A percentile compares a stretch with the other conserved stretches of the same genome.
phyloP scores from a whole-genome alignment of 805 yeast genomes.

The Brettanomyces sp. region DNA sequence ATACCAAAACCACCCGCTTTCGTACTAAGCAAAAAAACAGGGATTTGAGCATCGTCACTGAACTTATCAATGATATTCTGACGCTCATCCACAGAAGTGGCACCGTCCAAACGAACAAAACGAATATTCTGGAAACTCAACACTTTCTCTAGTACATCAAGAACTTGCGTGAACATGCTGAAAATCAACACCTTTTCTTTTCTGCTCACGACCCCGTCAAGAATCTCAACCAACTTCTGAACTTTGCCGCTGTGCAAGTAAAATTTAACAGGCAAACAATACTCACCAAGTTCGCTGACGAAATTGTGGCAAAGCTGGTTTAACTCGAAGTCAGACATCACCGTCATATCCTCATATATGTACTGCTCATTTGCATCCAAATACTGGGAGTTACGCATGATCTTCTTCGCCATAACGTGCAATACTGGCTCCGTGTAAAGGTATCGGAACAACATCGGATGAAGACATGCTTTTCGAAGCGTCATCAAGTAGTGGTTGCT shows the following conservation, averaged over 20 bases:
- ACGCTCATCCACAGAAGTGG: conserved; percentile 84
- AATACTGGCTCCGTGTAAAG: conserved; percentile 48
- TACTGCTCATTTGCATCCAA: conserved; percentile 62
- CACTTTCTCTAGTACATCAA: conserved; percentile 78
- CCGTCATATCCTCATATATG: conserved; percentile 89
- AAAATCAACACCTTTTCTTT: conserved; percentile 71
- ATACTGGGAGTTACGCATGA: conserved; percentile 76
- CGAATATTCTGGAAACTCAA: conserved; percentile 54
- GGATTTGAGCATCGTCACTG: conserved; percentile 71
- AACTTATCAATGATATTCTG: conserved; percentile 87
- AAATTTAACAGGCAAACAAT: conserved; percentile 41
- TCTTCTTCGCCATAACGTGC: conserved; percentile 61
- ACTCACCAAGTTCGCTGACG: conserved; percentile 52
- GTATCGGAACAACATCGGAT: conserved; percentile 76
- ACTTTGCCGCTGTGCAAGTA: conserved; percentile 70
- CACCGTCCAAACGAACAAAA: conserved; percentile 86
- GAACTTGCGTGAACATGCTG: conserved; percentile 85
- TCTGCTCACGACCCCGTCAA: conserved; percentile 45
- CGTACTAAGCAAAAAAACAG: conserved; percentile 82
- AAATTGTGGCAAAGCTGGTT: conserved; percentile 65
- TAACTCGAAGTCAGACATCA: conserved; percentile 87
- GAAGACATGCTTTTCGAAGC: conserved; percentile 85
- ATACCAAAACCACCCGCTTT: conserved; percentile 99
- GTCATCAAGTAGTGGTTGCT: conserved; percentile 72
- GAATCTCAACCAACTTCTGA: conserved; percentile 40